Percentiles rank a stretch among this genome's conserved stretches.
phyloP scores from a whole-genome alignment of 768 basidiomycete species.

The Suillus subalutaceus region DNA sequence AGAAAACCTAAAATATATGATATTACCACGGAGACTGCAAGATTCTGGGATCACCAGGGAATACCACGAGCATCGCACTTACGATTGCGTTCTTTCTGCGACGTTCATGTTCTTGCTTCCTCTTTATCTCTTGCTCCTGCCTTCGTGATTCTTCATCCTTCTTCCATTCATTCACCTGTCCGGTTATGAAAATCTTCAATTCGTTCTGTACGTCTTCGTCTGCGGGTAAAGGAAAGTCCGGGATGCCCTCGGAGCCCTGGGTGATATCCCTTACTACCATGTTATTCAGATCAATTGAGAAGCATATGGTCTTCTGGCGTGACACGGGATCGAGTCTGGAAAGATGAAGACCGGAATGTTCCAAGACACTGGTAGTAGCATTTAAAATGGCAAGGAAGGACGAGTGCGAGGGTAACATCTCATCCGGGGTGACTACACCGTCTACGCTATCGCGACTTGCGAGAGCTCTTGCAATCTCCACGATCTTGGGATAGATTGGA shows the following conservation, averaged over 20 bases:
- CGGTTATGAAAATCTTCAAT: slow-evolving; percentile 1
- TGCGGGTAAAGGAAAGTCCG: slow-evolving; percentile 2
- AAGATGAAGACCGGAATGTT: slow-evolving; percentile 6
- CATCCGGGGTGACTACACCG: background rate
- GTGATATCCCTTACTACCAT: slow-evolving; percentile 7
- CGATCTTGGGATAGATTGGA: background rate
- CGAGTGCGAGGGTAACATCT: slow-evolving; percentile 5
- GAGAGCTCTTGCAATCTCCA: slow-evolving; percentile 7
- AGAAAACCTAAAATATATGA: background rate
- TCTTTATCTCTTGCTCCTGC: background rate
- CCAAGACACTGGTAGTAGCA: background rate
- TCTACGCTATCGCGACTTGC: background rate
- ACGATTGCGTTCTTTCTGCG: background rate
- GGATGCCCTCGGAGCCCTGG: background rate
- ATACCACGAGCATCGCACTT: background rate
- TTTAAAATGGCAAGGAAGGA: slow-evolving; percentile 8
- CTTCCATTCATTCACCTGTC: slow-evolving; percentile 4
- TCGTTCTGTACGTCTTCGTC: background rate
- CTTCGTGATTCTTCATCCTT: background rate
- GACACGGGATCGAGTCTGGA: slow-evolving; percentile 5
- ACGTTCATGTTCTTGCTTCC: slow-evolving; percentile 6
- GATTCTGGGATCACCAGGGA: background rate
- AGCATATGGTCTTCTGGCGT: slow-evolving; percentile 6
- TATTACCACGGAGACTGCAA: background rate
- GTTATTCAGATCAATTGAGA: background rate